A percentile compares a stretch with the other conserved stretches of the same genome.
These are phyloP conservation scores for Tolypocladium ophioglossoides DNA, from an alignment of 2,329 filamentous ascomycete species.

Conservation along the genomic window DNA sequence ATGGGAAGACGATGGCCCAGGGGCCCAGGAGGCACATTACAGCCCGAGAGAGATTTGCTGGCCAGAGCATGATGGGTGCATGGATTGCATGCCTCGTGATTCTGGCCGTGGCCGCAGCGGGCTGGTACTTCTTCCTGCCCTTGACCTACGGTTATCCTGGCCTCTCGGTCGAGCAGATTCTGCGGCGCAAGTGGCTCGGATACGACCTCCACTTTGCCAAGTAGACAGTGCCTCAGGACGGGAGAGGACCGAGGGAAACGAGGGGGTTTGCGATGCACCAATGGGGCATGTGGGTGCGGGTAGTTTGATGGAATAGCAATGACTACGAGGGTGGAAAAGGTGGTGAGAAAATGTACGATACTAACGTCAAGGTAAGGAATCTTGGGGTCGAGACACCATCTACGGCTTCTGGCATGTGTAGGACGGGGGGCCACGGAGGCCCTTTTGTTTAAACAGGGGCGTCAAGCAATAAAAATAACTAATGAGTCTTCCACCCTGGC, in stretches of 20 bases:
- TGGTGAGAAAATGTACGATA: background rate
- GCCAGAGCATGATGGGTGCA: conserved; percentile 63
- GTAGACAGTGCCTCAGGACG: conserved; percentile 34
- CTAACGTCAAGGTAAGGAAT: background rate
- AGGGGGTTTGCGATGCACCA: background rate
- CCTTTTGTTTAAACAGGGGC: background rate
- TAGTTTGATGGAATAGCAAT: background rate
- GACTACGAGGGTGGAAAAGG: background rate
- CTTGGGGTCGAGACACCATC: background rate
- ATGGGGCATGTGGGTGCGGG: background rate
- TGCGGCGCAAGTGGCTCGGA: conserved; percentile 85
- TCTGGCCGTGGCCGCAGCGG: conserved; percentile 54
- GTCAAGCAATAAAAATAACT: background rate
- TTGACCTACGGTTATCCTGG: conserved; percentile 93
- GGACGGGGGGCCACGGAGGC: background rate
- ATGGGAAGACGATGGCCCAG: conserved; percentile 30
- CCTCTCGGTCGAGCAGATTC: conserved; percentile 65
- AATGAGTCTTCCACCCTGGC: background rate
- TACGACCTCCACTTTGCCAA: conserved; percentile 99
- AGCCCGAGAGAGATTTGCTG: conserved; percentile 71
- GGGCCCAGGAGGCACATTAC: conserved; percentile 51
- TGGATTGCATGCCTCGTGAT: conserved; percentile 74
- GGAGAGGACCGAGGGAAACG: background rate
- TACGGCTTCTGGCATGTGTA: background rate
- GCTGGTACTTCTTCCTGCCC: conserved; percentile 90